A percentile compares a stretch with the other conserved stretches of the same genome.
phyloP scores from a whole-genome alignment of 2,329 filamentous ascomycete genomes.

The Tolypocladium capitatum region DNA sequence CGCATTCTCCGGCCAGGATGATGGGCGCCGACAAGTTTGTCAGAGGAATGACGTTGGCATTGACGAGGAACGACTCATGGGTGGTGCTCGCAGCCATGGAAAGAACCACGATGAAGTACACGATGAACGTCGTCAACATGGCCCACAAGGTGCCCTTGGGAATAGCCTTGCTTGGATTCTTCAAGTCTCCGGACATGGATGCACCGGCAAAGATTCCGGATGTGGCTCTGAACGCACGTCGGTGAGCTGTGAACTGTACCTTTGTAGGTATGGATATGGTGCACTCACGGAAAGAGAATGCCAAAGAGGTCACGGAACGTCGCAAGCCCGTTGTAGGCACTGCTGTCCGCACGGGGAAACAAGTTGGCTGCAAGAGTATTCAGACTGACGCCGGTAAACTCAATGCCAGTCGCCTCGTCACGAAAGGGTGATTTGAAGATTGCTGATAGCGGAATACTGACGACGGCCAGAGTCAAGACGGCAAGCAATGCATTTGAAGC shows the following conservation, averaged over 20 bases:
- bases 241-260: slow-evolving; percentile 17
- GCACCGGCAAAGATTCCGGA: slow-evolving; percentile 56
- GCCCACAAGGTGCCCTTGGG: slow-evolving; percentile 74
- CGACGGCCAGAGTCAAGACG: slow-evolving; percentile 57
- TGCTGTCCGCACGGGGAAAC: slow-evolving; percentile 52
- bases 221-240: slow-evolving; percentile 23
- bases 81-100: slow-evolving; percentile 68
- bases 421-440: slow-evolving; percentile 55
- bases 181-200: slow-evolving; percentile 81
- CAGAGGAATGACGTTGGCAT: slow-evolving; percentile 69
- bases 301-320: slow-evolving; percentile 76
- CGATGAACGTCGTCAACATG: slow-evolving; percentile 59
- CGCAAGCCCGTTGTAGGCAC: slow-evolving; percentile 46
- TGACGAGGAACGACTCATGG: slow-evolving; percentile 56
- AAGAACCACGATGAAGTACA: slow-evolving; percentile 65
- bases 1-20: slow-evolving; percentile 70
- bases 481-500: slow-evolving; percentile 66
- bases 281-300: slow-evolving; percentile 56
- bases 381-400: slow-evolving; percentile 66
- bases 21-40: slow-evolving; percentile 63
- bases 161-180: slow-evolving; percentile 71
- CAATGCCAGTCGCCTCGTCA: slow-evolving; percentile 46
- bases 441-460: slow-evolving; percentile 74
- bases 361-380: slow-evolving; percentile 63
- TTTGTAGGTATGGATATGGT: not conserved